phyloP scores from a whole-genome alignment of 805 yeast genomes.

The Teunomyces cretensis region DNA sequence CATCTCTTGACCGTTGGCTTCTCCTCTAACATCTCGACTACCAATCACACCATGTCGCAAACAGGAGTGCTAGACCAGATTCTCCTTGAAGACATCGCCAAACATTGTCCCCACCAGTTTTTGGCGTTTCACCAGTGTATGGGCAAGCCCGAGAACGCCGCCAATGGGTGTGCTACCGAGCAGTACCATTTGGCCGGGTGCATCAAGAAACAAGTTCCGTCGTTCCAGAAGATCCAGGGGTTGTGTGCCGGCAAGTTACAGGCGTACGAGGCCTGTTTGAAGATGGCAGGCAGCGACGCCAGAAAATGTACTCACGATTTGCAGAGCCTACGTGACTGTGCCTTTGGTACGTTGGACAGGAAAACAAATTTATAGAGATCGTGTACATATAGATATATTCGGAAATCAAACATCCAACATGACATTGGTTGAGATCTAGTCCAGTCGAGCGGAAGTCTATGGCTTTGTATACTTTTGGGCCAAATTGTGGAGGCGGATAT shows the following conservation, averaged over 20 bases:
- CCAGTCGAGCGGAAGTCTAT: no score
- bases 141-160: slow-evolving; percentile 51
- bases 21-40: no score
- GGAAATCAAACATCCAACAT: neutral
- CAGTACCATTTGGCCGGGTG: slow-evolving; percentile 62
- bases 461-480: slow-evolving; percentile 28
- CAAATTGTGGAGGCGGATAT: slow-evolving; percentile 30
- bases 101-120: slow-evolving; percentile 71
- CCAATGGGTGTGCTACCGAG: slow-evolving; percentile 48
- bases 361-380: neutral
- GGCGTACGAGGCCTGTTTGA: slow-evolving; percentile 66
- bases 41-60: neutral
- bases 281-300: slow-evolving; percentile 42
- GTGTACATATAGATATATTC: neutral
- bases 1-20: no score
- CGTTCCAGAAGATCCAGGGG: slow-evolving; percentile 65
- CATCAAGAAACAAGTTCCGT: slow-evolving; percentile 64
- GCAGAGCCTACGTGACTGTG: slow-evolving; percentile 63
- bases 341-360: slow-evolving; percentile 39
- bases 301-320: slow-evolving; percentile 55
- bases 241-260: slow-evolving; percentile 58
- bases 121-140: slow-evolving; percentile 74
- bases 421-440: no score
- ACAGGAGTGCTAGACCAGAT: slow-evolving; percentile 56
- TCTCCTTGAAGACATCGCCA: slow-evolving; percentile 75